Evolutionary conservation across 2,329 filamentous ascomycete species (phyloP).

Genomic region (Exophiala xenobiotica): DNA sequence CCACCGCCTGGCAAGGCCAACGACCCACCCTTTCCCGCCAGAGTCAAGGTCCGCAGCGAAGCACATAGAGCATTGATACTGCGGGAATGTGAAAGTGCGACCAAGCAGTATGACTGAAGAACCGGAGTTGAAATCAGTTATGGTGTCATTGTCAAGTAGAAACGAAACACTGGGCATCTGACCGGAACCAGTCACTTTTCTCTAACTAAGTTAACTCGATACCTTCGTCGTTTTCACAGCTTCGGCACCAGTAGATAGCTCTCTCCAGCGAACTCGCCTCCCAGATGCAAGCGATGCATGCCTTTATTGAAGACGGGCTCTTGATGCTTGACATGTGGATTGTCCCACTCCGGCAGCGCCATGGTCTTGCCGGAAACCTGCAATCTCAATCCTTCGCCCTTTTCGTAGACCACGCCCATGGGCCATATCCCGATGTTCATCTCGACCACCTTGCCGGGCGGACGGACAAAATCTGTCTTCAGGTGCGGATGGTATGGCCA

Average conservation of each 20-base stretch:
- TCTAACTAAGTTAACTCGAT: not conserved
- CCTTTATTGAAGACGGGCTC: constrained; percentile 15
- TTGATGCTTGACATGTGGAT: constrained; percentile 10
- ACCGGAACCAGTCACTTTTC: not conserved
- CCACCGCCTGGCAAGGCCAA: not conserved
- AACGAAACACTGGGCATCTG: not conserved
- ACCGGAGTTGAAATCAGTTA: not conserved
- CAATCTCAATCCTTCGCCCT: constrained; percentile 35
- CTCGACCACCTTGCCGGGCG: constrained; percentile 42
- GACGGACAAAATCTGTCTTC: constrained; percentile 41
- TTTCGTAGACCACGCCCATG: constrained; percentile 49
- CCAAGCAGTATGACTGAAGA: not conserved
- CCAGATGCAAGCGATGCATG: constrained; percentile 10
- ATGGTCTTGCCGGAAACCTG: constrained; percentile 19
- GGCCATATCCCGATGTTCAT: constrained; percentile 52
- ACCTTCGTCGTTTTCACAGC: not conserved
- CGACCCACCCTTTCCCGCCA: not conserved
- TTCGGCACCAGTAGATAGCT: constrained; percentile 15
- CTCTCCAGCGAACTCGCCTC: constrained; percentile 7
- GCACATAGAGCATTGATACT: not conserved
- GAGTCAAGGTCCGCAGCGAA: not conserved
- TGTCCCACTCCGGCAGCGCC: constrained; percentile 19
- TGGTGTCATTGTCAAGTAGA: not conserved
- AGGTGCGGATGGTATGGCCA: constrained; percentile 43
- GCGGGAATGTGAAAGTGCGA: not conserved